Conservation (phyloP, 345 rosid species). For the Boechera stricta region DNA sequence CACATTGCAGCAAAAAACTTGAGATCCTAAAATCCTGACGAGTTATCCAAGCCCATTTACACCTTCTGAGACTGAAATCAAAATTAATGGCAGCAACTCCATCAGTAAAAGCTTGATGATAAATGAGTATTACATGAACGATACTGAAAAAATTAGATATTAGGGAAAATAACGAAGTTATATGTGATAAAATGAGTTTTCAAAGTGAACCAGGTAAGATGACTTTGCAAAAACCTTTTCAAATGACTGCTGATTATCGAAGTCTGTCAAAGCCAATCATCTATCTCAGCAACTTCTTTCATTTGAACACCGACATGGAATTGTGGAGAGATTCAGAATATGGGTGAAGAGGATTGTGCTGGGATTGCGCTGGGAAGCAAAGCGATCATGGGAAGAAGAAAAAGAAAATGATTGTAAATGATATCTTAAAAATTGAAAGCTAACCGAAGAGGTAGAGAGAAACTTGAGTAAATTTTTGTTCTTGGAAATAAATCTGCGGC, state of each 20-base stretch:
- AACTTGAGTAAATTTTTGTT: too few relatives aligned
- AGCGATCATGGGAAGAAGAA: too few relatives aligned
- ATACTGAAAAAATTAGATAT: neutral
- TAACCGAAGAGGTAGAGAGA: too few relatives aligned
- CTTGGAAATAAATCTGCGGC: too few relatives aligned
- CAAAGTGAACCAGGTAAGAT: slow-evolving; percentile 61
- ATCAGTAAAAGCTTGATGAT: slow-evolving; percentile 33
- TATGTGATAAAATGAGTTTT: slow-evolving; percentile 25
- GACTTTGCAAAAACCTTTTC: slow-evolving; percentile 55
- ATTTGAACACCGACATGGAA: too few relatives aligned
- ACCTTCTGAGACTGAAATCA: slow-evolving; percentile 23
- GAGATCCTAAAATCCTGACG: slow-evolving; percentile 16
- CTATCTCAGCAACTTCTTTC: too few relatives aligned
- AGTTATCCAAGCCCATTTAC: slow-evolving; percentile 23
- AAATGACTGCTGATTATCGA: slow-evolving; percentile 1
- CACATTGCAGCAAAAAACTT: neutral
- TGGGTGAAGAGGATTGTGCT: too few relatives aligned
- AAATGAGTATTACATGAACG: slow-evolving; percentile 1
- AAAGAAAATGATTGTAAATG: too few relatives aligned
- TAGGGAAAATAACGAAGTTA: neutral
- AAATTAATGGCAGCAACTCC: slow-evolving; percentile 15
- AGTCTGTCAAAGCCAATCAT: too few relatives aligned
- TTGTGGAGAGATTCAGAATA: too few relatives aligned
- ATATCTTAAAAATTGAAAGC: too few relatives aligned
- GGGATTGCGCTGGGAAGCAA: too few relatives aligned